Conservation (phyloP, 2,329 filamentous ascomycete genomes). For the Penicillium occitanis region DNA sequence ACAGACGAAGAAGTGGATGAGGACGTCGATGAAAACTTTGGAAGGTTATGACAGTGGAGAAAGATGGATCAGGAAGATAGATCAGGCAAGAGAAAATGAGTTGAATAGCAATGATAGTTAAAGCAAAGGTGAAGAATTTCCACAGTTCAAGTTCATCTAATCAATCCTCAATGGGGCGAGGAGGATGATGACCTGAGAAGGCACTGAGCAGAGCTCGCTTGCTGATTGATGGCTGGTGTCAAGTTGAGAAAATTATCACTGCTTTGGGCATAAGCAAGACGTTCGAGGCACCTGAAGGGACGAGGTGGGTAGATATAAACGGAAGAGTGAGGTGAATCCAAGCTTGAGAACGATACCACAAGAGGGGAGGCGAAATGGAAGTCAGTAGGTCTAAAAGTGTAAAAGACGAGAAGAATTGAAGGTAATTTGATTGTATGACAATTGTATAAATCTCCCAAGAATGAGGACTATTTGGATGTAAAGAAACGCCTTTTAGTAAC, state of each 20-base stretch:
- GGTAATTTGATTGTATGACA: background rate
- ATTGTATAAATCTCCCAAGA: too few relatives aligned
- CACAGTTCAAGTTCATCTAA: background rate
- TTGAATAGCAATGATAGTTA: background rate
- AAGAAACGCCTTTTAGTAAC: slow-evolving; percentile 28
- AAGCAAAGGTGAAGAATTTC: too few relatives aligned
- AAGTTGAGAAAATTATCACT: background rate
- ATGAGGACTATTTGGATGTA: background rate
- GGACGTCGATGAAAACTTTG: background rate
- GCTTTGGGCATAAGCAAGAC: background rate
- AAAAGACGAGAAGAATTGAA: background rate
- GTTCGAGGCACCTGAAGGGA: background rate
- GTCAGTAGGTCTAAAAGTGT: background rate
- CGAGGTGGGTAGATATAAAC: background rate
- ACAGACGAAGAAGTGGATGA: background rate
- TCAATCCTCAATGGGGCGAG: background rate
- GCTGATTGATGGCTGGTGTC: background rate
- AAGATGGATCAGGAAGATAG: background rate
- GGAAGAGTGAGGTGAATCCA: background rate
- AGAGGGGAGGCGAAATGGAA: background rate
- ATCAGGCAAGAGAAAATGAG: background rate
- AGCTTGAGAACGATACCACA: background rate
- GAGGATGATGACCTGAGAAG: background rate
- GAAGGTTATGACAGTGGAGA: background rate
- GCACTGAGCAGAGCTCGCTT: background rate